Conservation (phyloP, 371 early-diverging fungal species). For the Mortierella sp. region DNA sequence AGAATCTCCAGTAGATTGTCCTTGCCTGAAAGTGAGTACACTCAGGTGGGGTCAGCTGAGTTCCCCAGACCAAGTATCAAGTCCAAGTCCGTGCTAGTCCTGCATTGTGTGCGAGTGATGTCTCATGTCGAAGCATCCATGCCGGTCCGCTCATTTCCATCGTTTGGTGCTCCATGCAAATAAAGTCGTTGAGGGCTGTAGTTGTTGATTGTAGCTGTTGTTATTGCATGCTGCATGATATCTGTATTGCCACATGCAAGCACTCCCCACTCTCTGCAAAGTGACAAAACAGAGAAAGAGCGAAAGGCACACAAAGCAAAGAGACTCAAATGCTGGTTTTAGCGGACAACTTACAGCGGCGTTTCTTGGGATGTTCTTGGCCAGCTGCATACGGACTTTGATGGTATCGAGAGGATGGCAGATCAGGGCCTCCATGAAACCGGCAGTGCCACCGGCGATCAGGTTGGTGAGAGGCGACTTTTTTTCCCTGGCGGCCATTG, state of each 20-base stretch:
- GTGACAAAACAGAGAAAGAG: background rate
- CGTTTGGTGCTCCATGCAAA: background rate
- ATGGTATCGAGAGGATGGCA: conserved; percentile 99
- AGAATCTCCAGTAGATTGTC: background rate
- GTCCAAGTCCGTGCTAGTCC: background rate
- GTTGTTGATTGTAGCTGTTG: background rate
- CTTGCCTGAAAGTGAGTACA: background rate
- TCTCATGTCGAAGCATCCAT: background rate
- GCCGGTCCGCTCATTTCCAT: background rate
- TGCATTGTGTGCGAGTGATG: background rate
- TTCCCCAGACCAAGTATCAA: background rate
- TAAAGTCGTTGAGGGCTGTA: background rate
- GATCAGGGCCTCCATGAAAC: conserved; percentile 92
- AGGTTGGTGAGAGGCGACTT: conserved; percentile 77
- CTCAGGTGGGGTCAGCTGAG: background rate
- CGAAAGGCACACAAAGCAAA: background rate
- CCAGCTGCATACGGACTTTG: conserved; percentile 95
- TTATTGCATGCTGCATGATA: no score
- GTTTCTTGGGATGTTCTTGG: conserved; percentile 62
- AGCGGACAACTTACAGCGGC: conserved; percentile 42
- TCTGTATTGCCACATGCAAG: background rate
- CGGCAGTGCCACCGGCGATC: conserved; percentile 95
- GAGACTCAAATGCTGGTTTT: no score
- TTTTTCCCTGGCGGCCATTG: conserved; percentile 48
- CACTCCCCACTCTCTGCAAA: background rate